phyloP scores from a whole-genome alignment of 306 rosid genomes.

The Erythrophleum fordii region DNA sequence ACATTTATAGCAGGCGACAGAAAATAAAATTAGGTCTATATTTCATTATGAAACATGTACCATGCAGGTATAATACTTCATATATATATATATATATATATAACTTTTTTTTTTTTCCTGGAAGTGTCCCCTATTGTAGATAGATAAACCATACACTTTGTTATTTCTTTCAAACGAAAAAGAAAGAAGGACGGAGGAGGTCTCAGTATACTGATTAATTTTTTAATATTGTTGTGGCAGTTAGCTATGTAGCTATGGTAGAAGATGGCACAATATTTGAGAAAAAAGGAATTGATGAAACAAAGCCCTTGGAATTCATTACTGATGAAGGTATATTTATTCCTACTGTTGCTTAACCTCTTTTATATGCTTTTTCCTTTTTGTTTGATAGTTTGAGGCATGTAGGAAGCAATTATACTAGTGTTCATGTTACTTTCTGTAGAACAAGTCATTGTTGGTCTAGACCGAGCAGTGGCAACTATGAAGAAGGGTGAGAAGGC shows the following conservation, averaged over 20 bases:
- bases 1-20: neutral
- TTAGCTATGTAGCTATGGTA: constrained; percentile 59
- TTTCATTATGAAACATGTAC: neutral
- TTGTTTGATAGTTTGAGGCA: constrained; percentile 16
- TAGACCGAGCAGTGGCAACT: constrained; percentile 68
- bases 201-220: constrained; percentile 23
- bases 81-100: too few relatives aligned
- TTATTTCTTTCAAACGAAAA: constrained; percentile 5
- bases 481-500: constrained; percentile 79
- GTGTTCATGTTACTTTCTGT: constrained; percentile 35
- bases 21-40: neutral
- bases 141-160: neutral
- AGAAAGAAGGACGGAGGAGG: neutral
- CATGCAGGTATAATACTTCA: neutral
- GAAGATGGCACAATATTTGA: constrained; percentile 77
- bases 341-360: neutral
- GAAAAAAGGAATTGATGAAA: constrained; percentile 61
- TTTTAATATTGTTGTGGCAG: constrained; percentile 44
- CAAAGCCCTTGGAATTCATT: constrained; percentile 58
- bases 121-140: neutral
- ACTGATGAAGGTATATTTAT: constrained; percentile 69
- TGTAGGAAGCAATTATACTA: constrained; percentile 19
- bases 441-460: constrained; percentile 74
- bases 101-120: neutral
- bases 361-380: neutral